A percentile compares a stretch with the other conserved stretches of the same genome.
These are phyloP conservation scores for Saccharomyces pastorianus DNA, from an alignment of 1,139 yeast species.

Conservation along the genomic window DNA sequence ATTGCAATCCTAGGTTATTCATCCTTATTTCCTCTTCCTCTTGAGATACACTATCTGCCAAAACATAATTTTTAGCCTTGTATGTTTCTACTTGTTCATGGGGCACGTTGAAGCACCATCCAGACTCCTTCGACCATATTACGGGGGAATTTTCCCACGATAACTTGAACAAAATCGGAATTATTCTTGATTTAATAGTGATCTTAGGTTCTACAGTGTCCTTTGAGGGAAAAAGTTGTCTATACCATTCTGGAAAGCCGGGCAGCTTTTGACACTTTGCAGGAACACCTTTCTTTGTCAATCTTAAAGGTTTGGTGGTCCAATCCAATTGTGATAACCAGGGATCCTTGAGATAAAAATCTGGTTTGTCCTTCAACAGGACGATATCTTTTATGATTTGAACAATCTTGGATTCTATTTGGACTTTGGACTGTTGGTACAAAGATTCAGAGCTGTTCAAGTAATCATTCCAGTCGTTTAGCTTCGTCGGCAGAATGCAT, in stretches of 20 bases:
- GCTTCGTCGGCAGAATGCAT: slow-evolving; percentile 73
- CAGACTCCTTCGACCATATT: slow-evolving; percentile 67
- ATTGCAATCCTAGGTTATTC: not conserved
- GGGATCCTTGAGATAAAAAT: slow-evolving; percentile 48
- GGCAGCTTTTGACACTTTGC: slow-evolving; percentile 75
- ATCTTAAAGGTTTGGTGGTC: slow-evolving; percentile 53
- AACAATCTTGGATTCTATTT: slow-evolving; percentile 52
- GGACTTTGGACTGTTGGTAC: slow-evolving; percentile 50
- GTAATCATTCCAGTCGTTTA: slow-evolving; percentile 61
- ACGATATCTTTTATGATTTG: slow-evolving; percentile 57
- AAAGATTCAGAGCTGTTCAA: slow-evolving; percentile 57
- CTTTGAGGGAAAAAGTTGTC: slow-evolving; percentile 52
- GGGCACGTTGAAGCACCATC: slow-evolving; percentile 80
- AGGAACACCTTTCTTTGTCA: slow-evolving; percentile 68
- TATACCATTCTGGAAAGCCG: slow-evolving; percentile 93
- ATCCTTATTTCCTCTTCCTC: slow-evolving; percentile 8
- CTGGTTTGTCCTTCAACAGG: slow-evolving; percentile 30
- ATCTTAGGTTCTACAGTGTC: slow-evolving; percentile 42
- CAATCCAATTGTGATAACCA: slow-evolving; percentile 91
- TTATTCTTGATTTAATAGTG: slow-evolving; percentile 63
- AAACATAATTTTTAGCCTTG: slow-evolving; percentile 45
- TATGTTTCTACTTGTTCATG: slow-evolving; percentile 36
- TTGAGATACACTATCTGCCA: slow-evolving; percentile 18
- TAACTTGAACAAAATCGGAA: slow-evolving; percentile 67
- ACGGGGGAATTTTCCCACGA: slow-evolving; percentile 84